These are phyloP conservation scores for Sisymbrium altissimum DNA, from an alignment of 345 rosid genomes.

Conservation along the genomic window DNA sequence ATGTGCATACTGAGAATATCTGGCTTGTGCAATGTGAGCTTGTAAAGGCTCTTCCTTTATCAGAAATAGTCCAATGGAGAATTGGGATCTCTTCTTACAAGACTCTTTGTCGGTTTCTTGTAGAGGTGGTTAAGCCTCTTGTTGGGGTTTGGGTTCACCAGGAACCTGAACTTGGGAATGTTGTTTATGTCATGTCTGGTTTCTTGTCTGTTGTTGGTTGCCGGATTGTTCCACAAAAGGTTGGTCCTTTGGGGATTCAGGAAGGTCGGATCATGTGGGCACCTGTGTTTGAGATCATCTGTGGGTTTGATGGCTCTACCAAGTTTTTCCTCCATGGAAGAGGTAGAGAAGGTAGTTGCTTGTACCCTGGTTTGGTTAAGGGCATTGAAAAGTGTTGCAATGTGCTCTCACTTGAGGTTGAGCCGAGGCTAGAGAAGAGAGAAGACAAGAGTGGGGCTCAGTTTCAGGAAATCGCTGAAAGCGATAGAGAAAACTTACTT, in stretches of 20 bases:
- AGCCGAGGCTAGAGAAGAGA: slow-evolving; percentile 44
- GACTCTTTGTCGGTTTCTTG: slow-evolving; percentile 62
- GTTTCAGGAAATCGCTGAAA: slow-evolving; percentile 51
- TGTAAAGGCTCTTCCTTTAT: slow-evolving; percentile 43
- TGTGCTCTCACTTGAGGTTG: slow-evolving; percentile 72
- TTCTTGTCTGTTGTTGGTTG: slow-evolving; percentile 74
- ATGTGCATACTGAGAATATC: neutral
- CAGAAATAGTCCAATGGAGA: slow-evolving; percentile 66
- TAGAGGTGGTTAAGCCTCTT: slow-evolving; percentile 55
- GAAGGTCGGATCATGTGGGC: slow-evolving; percentile 76
- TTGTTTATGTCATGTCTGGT: slow-evolving; percentile 81
- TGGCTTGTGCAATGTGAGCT: slow-evolving; percentile 44
- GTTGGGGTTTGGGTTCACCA: slow-evolving; percentile 89
- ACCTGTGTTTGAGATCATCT: slow-evolving; percentile 68
- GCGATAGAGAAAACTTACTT: slow-evolving; percentile 41
- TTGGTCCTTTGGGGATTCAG: slow-evolving; percentile 58
- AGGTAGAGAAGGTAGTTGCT: slow-evolving; percentile 44
- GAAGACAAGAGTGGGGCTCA: slow-evolving; percentile 37
- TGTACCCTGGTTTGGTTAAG: slow-evolving; percentile 64
- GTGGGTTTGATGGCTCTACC: slow-evolving; percentile 51
- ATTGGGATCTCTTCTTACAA: slow-evolving; percentile 56
- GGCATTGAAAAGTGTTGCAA: slow-evolving; percentile 58
- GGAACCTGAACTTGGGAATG: slow-evolving; percentile 88
- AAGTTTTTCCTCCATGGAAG: slow-evolving; percentile 67
- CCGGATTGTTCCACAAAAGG: slow-evolving; percentile 68